A percentile compares a stretch with the other conserved stretches of the same genome.
Conservation (phyloP, 768 basidiomycete species). For the Pleurotus platypus region DNA sequence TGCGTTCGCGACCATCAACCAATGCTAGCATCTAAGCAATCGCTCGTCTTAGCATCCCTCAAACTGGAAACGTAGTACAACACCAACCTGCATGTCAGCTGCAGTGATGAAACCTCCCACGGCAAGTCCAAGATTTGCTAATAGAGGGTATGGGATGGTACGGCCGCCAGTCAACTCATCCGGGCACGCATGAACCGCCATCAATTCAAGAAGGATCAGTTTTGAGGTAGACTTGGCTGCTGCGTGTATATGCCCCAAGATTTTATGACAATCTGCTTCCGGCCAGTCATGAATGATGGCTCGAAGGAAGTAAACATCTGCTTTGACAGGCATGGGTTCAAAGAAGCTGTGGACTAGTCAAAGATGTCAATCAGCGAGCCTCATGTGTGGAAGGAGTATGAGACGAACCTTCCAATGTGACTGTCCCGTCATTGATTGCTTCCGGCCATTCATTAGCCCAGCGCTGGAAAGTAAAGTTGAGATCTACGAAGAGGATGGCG, state of each 20-base stretch:
- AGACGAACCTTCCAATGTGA: constrained; percentile 15
- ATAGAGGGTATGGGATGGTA: constrained; percentile 13
- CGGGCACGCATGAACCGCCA: constrained; percentile 25
- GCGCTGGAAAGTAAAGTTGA: constrained; percentile 2
- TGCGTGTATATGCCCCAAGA: constrained; percentile 28
- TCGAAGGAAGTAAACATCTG: constrained; percentile 32
- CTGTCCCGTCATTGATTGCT: constrained; percentile 13
- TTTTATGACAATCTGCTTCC: constrained; percentile 23
- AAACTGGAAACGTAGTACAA: neutral
- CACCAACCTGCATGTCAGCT: neutral
- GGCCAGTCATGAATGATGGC: constrained; percentile 38
- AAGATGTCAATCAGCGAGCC: neutral
- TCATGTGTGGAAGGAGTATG: neutral
- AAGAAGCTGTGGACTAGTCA: constrained; percentile 34
- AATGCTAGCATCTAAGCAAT: constrained; percentile 1
- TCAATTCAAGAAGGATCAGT: constrained; percentile 33
- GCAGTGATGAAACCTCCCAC: neutral
- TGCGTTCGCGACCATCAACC: neutral
- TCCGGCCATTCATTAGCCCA: constrained; percentile 11
- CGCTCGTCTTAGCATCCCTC: neutral
- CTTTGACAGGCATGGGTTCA: constrained; percentile 27
- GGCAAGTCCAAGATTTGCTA: constrained; percentile 20
- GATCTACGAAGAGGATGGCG: too few species aligned
- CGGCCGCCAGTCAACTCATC: constrained; percentile 4
- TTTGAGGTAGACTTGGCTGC: constrained; percentile 29